Conservation (phyloP, 768 basidiomycete species). For the Boletus fagicola region DNA sequence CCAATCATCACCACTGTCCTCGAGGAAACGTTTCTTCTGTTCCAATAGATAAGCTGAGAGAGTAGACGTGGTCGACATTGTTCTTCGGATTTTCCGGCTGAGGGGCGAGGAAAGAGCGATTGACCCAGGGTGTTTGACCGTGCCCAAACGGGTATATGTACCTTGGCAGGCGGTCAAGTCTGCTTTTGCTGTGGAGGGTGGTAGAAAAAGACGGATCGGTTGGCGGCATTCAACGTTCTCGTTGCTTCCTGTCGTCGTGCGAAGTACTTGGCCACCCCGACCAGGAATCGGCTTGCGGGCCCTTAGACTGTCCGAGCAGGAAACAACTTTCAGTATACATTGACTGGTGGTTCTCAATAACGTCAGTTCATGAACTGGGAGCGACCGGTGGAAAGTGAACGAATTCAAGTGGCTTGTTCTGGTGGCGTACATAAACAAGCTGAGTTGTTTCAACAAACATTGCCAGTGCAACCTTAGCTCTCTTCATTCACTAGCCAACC, state of each 20-base stretch:
- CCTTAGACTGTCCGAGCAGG: neutral
- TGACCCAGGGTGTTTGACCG: neutral
- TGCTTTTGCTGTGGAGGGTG: neutral
- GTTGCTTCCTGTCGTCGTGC: neutral
- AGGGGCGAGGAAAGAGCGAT: neutral
- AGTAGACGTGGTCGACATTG: constrained; percentile 23
- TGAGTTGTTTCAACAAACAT: too few species aligned
- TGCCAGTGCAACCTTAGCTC: too few species aligned
- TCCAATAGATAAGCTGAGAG: constrained; percentile 41
- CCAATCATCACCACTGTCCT: constrained; percentile 64
- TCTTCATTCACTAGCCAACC: neutral
- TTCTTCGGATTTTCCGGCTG: constrained; percentile 2
- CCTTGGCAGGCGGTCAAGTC: neutral
- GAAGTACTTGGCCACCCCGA: neutral
- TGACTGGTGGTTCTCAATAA: neutral
- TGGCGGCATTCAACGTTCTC: neutral
- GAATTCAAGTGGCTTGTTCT: neutral
- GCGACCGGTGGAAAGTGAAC: neutral
- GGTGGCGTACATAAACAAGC: constrained; percentile 9
- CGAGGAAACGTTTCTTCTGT: constrained; percentile 60
- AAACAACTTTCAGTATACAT: neutral
- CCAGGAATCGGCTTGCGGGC: neutral
- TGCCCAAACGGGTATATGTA: neutral
- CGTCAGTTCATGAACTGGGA: neutral
- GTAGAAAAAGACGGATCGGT: neutral